Conservation (phyloP, 2,329 filamentous ascomycete genomes). For the Tolypocladium capitatum region DNA sequence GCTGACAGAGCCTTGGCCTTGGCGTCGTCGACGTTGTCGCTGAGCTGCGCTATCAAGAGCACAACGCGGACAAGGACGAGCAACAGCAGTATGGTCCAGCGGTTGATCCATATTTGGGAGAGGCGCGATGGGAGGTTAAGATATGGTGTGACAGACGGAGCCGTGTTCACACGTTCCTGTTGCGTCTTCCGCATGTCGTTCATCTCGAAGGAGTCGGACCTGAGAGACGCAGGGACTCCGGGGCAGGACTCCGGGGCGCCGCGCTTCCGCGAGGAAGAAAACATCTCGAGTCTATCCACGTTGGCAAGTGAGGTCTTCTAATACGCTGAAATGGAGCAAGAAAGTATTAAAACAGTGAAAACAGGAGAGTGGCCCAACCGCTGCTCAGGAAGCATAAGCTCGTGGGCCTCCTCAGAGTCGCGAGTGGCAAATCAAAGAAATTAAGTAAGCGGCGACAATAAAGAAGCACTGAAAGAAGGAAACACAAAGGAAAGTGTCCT, state of each 20-base stretch:
- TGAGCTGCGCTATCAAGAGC: constrained; percentile 58
- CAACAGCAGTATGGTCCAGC: constrained; percentile 83
- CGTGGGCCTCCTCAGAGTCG: background rate
- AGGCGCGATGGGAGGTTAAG: constrained; percentile 78
- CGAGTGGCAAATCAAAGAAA: constrained; percentile 1
- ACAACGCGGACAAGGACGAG: constrained; percentile 74
- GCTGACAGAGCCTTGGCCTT: constrained; percentile 73
- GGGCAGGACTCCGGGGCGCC: constrained; percentile 19
- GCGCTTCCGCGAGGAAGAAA: constrained; percentile 20
- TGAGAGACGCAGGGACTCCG: constrained; percentile 23
- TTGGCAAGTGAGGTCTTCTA: background rate
- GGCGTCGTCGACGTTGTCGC: constrained; percentile 62
- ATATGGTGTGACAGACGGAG: constrained; percentile 71
- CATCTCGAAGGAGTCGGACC: constrained; percentile 23
- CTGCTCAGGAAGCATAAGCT: background rate
- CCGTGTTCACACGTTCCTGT: constrained; percentile 36
- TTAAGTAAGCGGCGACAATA: background rate
- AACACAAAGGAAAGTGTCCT: background rate
- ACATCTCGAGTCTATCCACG: constrained; percentile 20
- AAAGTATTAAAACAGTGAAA: background rate
- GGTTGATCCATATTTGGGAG: constrained; percentile 95
- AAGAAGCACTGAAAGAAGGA: background rate
- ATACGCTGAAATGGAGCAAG: background rate
- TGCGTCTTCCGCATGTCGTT: constrained; percentile 17
- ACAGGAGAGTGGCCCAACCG: background rate